Evolutionary conservation across 2,329 filamentous ascomycete genomes (phyloP).

Genomic region (Colletotrichum sp.): DNA sequence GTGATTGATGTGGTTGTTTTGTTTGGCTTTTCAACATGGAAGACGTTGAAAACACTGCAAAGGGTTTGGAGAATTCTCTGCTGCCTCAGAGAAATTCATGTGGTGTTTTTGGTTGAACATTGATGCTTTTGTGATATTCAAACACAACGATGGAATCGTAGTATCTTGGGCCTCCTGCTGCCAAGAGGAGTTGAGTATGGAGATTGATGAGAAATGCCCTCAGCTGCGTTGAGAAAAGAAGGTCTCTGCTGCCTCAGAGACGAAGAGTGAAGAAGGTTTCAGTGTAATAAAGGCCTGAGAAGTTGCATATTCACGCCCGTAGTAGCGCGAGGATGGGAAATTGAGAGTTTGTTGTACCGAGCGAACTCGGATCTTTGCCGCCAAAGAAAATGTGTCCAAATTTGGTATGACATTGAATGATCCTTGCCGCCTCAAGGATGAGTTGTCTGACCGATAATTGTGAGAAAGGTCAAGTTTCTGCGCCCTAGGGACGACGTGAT

Average conservation of each 20-base stretch:
- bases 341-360: background rate
- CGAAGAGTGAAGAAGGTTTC: background rate
- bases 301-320: background rate
- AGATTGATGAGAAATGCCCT: background rate
- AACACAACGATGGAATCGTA: background rate
- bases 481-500: background rate
- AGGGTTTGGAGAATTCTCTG: background rate
- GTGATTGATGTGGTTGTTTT: background rate
- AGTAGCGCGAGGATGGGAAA: background rate
- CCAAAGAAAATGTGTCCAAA: background rate
- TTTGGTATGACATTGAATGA: background rate
- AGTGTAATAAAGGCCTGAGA: background rate
- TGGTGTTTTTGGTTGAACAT: background rate
- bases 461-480: background rate
- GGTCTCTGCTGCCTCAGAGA: background rate
- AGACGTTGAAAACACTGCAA: background rate
- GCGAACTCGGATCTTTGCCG: background rate
- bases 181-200: background rate
- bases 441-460: background rate
- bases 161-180: background rate
- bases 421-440: background rate
- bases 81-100: background rate
- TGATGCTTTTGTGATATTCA: background rate
- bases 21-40: background rate
- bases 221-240: background rate